Conservation (phyloP, 2,329 filamentous ascomycete species). For the Cadophora malorum region DNA sequence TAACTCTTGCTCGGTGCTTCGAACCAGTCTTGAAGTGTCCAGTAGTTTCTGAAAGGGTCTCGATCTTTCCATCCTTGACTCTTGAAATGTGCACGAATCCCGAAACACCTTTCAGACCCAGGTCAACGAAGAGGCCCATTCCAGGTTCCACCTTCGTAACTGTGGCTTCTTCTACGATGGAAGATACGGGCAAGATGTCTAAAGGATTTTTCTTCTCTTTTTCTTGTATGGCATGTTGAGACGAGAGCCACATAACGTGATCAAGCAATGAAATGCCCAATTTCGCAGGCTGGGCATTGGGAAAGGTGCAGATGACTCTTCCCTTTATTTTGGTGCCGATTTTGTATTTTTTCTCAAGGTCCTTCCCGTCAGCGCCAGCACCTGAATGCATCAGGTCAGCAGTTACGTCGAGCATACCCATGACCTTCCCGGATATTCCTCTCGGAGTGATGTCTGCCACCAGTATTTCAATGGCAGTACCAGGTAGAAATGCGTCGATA, state of each 20-base stretch:
- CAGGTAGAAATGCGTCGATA: constrained; percentile 88
- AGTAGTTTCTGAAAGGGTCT: constrained; percentile 76
- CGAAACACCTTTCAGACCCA: constrained; percentile 70
- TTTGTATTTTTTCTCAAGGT: constrained; percentile 80
- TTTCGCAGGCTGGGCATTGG: constrained; percentile 78
- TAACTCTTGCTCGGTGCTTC: constrained; percentile 78
- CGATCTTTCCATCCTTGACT: constrained; percentile 88
- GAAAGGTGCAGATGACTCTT: constrained; percentile 87
- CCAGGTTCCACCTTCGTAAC: constrained; percentile 81
- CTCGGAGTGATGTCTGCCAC: constrained; percentile 75
- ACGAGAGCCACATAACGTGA: constrained; percentile 73
- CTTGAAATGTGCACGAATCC: constrained; percentile 96
- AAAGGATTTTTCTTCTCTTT: constrained; percentile 56
- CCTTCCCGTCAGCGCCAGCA: constrained; percentile 69
- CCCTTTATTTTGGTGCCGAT: constrained; percentile 84
- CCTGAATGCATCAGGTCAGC: constrained; percentile 92
- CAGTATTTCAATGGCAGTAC: constrained; percentile 86
- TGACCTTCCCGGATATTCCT: constrained; percentile 87
- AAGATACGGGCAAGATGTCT: constrained; percentile 71
- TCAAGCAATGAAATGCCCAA: constrained; percentile 87
- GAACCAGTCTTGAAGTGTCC: constrained; percentile 82
- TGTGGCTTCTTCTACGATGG: constrained; percentile 77
- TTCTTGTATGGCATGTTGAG: constrained; percentile 52
- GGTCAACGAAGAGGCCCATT: constrained; percentile 80
- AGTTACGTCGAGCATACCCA: constrained; percentile 89